A percentile compares a stretch with the other conserved stretches of the same genome.
phyloP scores from a whole-genome alignment of 495 filamentous ascomycete genomes.

The Aspergillus mulundensis region DNA sequence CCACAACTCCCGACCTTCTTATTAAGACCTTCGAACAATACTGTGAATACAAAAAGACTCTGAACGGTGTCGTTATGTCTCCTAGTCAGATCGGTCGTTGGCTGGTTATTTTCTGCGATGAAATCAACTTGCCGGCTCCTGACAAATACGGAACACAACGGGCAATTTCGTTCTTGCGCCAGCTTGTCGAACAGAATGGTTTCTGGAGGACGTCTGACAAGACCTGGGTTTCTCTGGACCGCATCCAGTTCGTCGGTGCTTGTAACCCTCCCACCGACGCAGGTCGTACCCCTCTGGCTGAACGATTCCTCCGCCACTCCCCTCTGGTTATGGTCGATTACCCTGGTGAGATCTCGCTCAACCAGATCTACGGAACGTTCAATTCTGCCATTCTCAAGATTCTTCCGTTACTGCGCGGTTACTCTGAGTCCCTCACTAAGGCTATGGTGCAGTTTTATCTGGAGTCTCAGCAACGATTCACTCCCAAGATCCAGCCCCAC shows the following conservation, averaged over 20 bases:
- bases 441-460: slow-evolving; percentile 97
- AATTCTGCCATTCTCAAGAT: slow-evolving; percentile 96
- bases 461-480: slow-evolving; percentile 90
- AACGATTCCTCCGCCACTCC: slow-evolving; percentile 89
- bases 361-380: slow-evolving; percentile 98
- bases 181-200: slow-evolving; percentile 96
- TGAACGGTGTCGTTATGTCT: slow-evolving; percentile 93
- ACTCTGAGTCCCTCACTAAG: slow-evolving; percentile 89
- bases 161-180: slow-evolving; percentile 92
- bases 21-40: slow-evolving; percentile 99
- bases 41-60: slow-evolving; percentile 97
- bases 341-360: slow-evolving; percentile 87
- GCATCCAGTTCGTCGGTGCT: slow-evolving; percentile 97
- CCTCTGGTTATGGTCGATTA: slow-evolving; percentile 99
- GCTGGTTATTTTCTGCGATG: slow-evolving; percentile 98
- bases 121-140: slow-evolving; percentile 98
- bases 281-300: slow-evolving; percentile 89
- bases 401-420: slow-evolving; percentile 88
- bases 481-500: slow-evolving; percentile 92
- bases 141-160: slow-evolving; percentile 97
- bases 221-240: slow-evolving; percentile 94
- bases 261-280: slow-evolving; percentile 99
- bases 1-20: slow-evolving; percentile 92
- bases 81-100: slow-evolving; percentile 95
- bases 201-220: slow-evolving; percentile 98